phyloP scores from a whole-genome alignment of 2,329 filamentous ascomycete genomes.

The Dothistroma septosporum region DNA sequence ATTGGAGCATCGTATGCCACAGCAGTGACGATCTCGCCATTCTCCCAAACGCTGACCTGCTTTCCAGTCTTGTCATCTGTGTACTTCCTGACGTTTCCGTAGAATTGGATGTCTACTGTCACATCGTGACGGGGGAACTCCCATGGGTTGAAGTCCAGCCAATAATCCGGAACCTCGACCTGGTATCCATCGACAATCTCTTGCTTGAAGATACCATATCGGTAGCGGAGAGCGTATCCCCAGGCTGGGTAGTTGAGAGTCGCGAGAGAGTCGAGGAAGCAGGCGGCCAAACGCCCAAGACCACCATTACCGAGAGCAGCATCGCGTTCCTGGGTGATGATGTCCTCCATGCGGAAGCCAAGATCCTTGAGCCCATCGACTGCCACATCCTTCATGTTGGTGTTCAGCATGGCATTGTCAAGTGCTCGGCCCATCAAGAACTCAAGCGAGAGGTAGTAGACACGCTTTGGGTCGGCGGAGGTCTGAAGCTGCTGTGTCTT shows the following conservation, averaged over 20 bases:
- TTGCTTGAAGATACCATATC: slow-evolving; percentile 97
- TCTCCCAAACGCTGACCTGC: slow-evolving; percentile 74
- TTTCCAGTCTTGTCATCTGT: slow-evolving; percentile 66
- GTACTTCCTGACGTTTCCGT: slow-evolving; percentile 73
- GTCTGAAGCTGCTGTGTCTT: slow-evolving; percentile 96
- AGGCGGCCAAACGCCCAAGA: slow-evolving; percentile 88
- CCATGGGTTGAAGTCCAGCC: slow-evolving; percentile 99
- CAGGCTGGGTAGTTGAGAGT: slow-evolving; percentile 93
- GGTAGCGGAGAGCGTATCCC: slow-evolving; percentile 93
- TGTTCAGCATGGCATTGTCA: slow-evolving; percentile 98
- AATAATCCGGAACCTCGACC: slow-evolving; percentile 97
- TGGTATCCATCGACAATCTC: slow-evolving; percentile 98
- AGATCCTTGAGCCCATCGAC: slow-evolving; percentile 82
- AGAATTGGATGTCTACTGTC: slow-evolving; percentile 95
- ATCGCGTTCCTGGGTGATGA: slow-evolving; percentile 92
- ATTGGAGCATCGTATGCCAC: slow-evolving; percentile 86
- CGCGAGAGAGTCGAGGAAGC: slow-evolving; percentile 93
- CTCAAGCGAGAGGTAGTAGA: slow-evolving; percentile 96
- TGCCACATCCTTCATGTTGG: slow-evolving; percentile 80
- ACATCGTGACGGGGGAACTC: slow-evolving; percentile 96
- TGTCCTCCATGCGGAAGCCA: slow-evolving; percentile 94
- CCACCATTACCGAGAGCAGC: slow-evolving; percentile 94
- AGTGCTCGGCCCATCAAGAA: slow-evolving; percentile 95
- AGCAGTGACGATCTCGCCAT: slow-evolving; percentile 85
- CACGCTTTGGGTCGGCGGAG: slow-evolving; percentile 80